Evolutionary conservation across 768 basidiomycete genomes (phyloP).

Genomic region (Collybia mongolica): DNA sequence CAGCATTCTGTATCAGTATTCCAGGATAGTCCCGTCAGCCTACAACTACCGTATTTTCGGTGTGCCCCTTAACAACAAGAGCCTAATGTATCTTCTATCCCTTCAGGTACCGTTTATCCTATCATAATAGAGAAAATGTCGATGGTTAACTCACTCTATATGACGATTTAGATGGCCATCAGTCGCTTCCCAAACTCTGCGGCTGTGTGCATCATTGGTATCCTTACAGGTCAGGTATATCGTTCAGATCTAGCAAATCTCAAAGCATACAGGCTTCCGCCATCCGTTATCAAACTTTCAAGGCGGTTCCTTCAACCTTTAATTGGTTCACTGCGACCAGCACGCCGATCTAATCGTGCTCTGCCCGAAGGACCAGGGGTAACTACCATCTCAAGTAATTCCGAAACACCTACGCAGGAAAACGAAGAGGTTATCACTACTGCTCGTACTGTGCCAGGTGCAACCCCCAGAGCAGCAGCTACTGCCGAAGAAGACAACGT

Average conservation of each 20-base stretch:
- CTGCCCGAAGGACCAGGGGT: slow-evolving; percentile 55
- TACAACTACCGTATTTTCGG: slow-evolving; percentile 81
- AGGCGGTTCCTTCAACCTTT: slow-evolving; percentile 62
- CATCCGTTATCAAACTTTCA: slow-evolving; percentile 51
- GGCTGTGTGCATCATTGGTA: slow-evolving; percentile 59
- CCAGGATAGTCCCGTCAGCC: slow-evolving; percentile 69
- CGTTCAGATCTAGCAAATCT: slow-evolving; percentile 79
- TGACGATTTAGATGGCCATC: slow-evolving; percentile 55
- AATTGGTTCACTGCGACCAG: slow-evolving; percentile 60
- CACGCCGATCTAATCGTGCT: slow-evolving; percentile 70
- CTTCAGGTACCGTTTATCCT: slow-evolving; percentile 53
- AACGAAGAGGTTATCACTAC: slow-evolving; percentile 69
- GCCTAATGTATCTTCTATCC: slow-evolving; percentile 68
- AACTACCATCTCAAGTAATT: slow-evolving; percentile 8
- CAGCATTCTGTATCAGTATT: slow-evolving; percentile 82
- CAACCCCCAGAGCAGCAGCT: slow-evolving; percentile 18
- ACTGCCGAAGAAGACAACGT: slow-evolving; percentile 19
- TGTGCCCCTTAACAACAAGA: slow-evolving; percentile 73
- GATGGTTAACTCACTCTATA: slow-evolving; percentile 5
- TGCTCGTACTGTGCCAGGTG: slow-evolving; percentile 36
- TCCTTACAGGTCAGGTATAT: slow-evolving; percentile 75
- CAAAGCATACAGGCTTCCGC: slow-evolving; percentile 78
- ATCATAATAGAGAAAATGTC: background rate
- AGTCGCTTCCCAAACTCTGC: slow-evolving; percentile 67
- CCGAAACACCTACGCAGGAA: slow-evolving; percentile 20